Evolutionary conservation across 176 grass and related monocot species (phyloP).

Genomic region (Areca catechu): DNA sequence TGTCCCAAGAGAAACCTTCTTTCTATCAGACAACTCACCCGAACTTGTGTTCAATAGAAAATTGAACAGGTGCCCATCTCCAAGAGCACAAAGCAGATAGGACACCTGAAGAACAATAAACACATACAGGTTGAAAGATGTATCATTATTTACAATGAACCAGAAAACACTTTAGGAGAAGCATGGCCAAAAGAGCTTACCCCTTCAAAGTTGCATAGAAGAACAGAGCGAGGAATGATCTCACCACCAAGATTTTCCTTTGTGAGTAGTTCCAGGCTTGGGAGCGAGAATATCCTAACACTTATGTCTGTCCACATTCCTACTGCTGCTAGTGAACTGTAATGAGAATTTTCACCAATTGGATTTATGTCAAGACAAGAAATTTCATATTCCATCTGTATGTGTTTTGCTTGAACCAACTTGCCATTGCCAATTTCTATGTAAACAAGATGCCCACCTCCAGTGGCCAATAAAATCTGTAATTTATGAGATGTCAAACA

Average conservation of each 20-base stretch:
- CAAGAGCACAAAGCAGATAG: slow-evolving; percentile 92
- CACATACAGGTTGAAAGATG: neutral
- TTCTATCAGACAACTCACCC: slow-evolving; percentile 68
- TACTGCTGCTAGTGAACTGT: slow-evolving; percentile 79
- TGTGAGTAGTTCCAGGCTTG: slow-evolving; percentile 62
- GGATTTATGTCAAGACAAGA: slow-evolving; percentile 93
- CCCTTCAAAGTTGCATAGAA: slow-evolving; percentile 87
- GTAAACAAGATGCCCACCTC: slow-evolving; percentile 98
- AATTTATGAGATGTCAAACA: slow-evolving; percentile 1
- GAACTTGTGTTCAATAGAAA: slow-evolving; percentile 65
- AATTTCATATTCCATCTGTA: slow-evolving; percentile 82
- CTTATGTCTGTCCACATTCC: slow-evolving; percentile 99
- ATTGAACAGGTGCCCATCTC: slow-evolving; percentile 90
- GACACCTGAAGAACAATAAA: slow-evolving; percentile 48
- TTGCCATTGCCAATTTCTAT: slow-evolving; percentile 75
- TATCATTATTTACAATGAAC: neutral
- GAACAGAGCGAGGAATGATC: slow-evolving; percentile 93
- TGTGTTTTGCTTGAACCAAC: slow-evolving; percentile 80
- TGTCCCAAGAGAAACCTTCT: slow-evolving; percentile 91
- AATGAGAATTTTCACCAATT: slow-evolving; percentile 42
- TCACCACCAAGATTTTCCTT: slow-evolving; percentile 92
- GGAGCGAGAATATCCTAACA: slow-evolving; percentile 92
- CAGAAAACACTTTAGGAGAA: neutral
- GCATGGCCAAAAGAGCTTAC: slow-evolving; percentile 36
- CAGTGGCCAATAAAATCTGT: slow-evolving; percentile 83